phyloP scores from a whole-genome alignment of 352 stramenopile genomes.

The Pythium sp. region DNA sequence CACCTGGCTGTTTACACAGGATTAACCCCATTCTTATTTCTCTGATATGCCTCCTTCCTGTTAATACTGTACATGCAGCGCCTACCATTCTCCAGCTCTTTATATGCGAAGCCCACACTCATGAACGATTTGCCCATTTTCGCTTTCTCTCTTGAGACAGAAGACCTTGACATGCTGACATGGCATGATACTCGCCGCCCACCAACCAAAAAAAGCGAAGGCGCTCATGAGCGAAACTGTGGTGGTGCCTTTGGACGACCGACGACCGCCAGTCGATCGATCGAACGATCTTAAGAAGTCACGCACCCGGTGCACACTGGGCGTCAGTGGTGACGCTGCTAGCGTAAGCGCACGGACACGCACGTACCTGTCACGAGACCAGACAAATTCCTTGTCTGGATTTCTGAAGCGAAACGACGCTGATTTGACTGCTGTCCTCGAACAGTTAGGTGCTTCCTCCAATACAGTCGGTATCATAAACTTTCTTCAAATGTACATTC shows the following conservation, averaged over 20 bases:
- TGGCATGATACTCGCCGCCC: not conserved
- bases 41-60: too few species aligned
- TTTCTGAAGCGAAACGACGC: not conserved
- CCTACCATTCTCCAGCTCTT: too few species aligned
- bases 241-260: too few species aligned
- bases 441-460: not conserved
- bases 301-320: not conserved
- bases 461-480: not conserved
- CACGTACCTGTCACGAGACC: too few species aligned
- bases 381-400: not conserved
- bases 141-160: not conserved
- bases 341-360: not conserved
- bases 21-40: too few species aligned
- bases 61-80: too few species aligned
- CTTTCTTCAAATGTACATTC: not conserved
- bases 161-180: not conserved
- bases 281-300: not conserved
- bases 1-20: too few species aligned
- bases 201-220: not conserved
- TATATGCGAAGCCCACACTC: too few species aligned
- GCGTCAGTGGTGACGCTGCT: not conserved
- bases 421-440: not conserved
- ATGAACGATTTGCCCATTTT: too few species aligned
- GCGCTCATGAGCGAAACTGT: not conserved
- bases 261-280: not conserved